Conservation (phyloP, 164 flowering plant species). For the Chloranthus sessilifolius region DNA sequence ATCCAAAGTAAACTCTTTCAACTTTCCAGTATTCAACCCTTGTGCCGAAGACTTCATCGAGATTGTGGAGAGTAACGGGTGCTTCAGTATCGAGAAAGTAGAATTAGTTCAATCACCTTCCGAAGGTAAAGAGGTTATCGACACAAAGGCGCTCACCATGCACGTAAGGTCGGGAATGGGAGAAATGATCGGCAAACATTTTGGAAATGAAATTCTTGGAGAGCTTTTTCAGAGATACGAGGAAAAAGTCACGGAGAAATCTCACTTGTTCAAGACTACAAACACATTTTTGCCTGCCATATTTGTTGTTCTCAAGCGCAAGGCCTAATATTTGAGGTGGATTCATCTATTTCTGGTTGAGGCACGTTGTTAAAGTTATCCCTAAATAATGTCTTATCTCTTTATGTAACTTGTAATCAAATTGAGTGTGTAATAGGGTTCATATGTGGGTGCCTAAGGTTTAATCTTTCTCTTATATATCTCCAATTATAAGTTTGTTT, state of each 20-base stretch:
- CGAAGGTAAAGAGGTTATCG: neutral
- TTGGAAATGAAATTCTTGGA: conserved; percentile 9
- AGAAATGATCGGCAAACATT: too few relatives aligned
- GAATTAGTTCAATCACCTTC: neutral
- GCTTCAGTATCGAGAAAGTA: conserved; percentile 13
- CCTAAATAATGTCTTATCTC: too few relatives aligned
- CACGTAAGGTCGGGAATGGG: conserved; percentile 5
- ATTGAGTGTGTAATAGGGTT: too few relatives aligned
- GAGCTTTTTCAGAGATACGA: conserved; percentile 5
- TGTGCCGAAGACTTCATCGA: conserved; percentile 5
- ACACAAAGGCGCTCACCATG: neutral
- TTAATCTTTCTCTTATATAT: too few relatives aligned
- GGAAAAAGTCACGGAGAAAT: neutral
- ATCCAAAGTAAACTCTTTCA: conserved; percentile 19
- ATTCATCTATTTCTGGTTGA: too few relatives aligned
- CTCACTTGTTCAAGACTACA: neutral
- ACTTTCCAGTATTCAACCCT: conserved; percentile 17
- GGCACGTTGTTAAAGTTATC: too few relatives aligned
- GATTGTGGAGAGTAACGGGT: conserved; percentile 9
- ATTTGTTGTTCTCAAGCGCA: conserved; percentile 9
- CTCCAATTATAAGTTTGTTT: too few relatives aligned
- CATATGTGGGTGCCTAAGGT: too few relatives aligned
- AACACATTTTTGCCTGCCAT: neutral
- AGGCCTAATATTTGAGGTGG: too few relatives aligned
- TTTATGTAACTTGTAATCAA: too few relatives aligned